Evolutionary conservation across 2,329 filamentous ascomycete species (phyloP), one percentile per base, ranked within the genome.

Genomic region (Fusarium succisae): DNA sequence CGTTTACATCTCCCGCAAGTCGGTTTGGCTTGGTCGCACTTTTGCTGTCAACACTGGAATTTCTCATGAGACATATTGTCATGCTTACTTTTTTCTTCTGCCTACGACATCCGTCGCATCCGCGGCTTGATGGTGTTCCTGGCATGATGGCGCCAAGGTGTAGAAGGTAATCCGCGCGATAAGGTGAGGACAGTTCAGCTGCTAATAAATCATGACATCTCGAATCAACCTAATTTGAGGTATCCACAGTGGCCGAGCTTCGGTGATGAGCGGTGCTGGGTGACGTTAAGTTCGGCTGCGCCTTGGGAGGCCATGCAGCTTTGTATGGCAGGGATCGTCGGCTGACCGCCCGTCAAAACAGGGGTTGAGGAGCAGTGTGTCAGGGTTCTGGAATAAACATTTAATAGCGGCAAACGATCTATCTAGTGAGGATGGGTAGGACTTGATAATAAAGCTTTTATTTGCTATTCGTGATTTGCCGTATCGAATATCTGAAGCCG

Each of bases 71-170:
- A 55, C 8, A 55, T 55, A 55, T 41, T 39, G 20, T 2, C 22
- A 24, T 28, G 26, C 70, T 73, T 51, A 76, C 73, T 41, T 50
- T 55, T 28, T 76, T 76, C 54, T 76, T 76, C n/a, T 74, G 73
- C 15, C 47, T 72, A 15, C 73, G 63, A 22, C 73, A 76, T 14
- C 63, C 67, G 2, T 72, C 63, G 43, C 73, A 76, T 24, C 70
- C 70, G 14, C 60, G 67, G 24, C 71, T 73, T 3, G 70, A 63
- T 24, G 70, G 71, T 5, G 70, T 73, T 54, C 71, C 71, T 6
- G 71, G 70, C 71, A 74, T 74, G 2, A 26, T 65, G 32, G 15
- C 24, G 18, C 18, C 26, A 24, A 18, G 3, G 38, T 50, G 24
- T 38, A 32, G 13, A 11, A 26, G 41, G 35, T 20, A 10, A 18